phyloP scores from a whole-genome alignment of 1,284 basidiomycete genomes.

The Grifola frondosa region DNA sequence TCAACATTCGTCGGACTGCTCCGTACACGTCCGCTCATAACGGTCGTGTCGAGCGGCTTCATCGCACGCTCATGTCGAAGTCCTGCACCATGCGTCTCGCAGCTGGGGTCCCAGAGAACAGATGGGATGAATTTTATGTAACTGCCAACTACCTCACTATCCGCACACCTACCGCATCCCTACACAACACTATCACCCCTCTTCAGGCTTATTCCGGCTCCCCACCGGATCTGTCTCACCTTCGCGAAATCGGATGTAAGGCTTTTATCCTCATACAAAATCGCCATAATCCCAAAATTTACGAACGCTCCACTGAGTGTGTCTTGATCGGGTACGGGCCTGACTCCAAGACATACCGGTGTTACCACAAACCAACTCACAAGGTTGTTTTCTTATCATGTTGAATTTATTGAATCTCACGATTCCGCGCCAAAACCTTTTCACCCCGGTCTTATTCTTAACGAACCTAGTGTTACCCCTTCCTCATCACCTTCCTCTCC shows the following conservation, averaged over 20 bases:
- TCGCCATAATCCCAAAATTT: constrained; percentile 32
- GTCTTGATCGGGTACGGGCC: constrained; percentile 34
- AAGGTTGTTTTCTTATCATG: constrained; percentile 27
- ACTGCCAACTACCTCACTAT: constrained; percentile 10
- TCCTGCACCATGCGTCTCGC: constrained; percentile 26
- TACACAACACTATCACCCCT: constrained; percentile 13
- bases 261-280: constrained; percentile 19
- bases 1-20: constrained; percentile 6
- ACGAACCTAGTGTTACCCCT: too few species aligned
- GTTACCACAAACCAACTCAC: constrained; percentile 24
- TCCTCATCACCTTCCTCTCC: background rate
- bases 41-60: constrained; percentile 28
- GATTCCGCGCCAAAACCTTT: too few species aligned
- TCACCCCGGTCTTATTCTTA: too few species aligned
- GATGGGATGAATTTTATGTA: constrained; percentile 30
- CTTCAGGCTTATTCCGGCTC: constrained; percentile 14
- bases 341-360: constrained; percentile 34
- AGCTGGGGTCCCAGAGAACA: constrained; percentile 23
- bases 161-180: constrained; percentile 3
- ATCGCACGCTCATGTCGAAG: constrained; percentile 29
- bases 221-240: constrained; percentile 17
- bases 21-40: constrained; percentile 28
- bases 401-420: constrained; percentile 28
- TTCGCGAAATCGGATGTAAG: constrained; percentile 23
- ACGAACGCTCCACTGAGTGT: constrained; percentile 29